Percentiles rank a stretch among this genome's conserved stretches.
Conservation (phyloP, 192 early-diverging fungal species). For the Rhizoclosmatium globosum region DNA sequence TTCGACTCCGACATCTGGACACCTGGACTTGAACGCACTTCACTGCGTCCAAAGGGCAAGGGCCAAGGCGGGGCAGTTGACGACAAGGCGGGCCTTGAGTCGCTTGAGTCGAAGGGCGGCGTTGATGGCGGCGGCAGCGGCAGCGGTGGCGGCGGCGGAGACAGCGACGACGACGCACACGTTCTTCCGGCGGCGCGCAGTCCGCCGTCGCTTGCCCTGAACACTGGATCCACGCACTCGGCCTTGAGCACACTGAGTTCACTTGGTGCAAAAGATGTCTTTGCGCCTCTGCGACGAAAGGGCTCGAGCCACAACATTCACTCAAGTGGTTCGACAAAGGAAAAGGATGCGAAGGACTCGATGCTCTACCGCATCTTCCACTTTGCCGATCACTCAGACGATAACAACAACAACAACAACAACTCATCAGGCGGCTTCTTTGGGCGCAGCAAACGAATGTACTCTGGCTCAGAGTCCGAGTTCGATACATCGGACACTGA, state of each 20-base stretch:
- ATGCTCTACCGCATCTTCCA: slow-evolving; percentile 57
- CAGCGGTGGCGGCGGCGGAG: too few relatives aligned
- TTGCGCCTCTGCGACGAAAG: too few relatives aligned
- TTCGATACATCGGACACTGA: slow-evolving; percentile 21
- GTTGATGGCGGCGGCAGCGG: too few relatives aligned
- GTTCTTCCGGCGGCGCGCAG: too few relatives aligned
- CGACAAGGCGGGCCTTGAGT: background rate
- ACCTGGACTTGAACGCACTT: slow-evolving; percentile 31
- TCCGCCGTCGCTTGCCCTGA: too few relatives aligned
- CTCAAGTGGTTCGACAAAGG: too few relatives aligned
- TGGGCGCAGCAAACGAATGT: slow-evolving; percentile 42
- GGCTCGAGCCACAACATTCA: too few relatives aligned
- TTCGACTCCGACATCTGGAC: slow-evolving; percentile 49
- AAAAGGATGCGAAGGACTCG: slow-evolving; percentile 19
- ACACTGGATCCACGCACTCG: too few relatives aligned
- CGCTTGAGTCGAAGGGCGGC: background rate
- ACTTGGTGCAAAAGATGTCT: too few relatives aligned
- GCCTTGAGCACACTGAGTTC: too few relatives aligned
- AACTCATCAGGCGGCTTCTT: slow-evolving; percentile 6
- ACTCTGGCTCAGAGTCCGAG: slow-evolving; percentile 47
- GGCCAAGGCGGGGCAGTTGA: slow-evolving; percentile 1
- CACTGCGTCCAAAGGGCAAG: background rate
- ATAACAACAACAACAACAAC: background rate
- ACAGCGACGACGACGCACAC: too few relatives aligned
- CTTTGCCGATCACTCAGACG: slow-evolving; percentile 13